Evolutionary conservation across 2,329 filamentous ascomycete species (phyloP).

Genomic region (Endoconidiophora polonica): DNA sequence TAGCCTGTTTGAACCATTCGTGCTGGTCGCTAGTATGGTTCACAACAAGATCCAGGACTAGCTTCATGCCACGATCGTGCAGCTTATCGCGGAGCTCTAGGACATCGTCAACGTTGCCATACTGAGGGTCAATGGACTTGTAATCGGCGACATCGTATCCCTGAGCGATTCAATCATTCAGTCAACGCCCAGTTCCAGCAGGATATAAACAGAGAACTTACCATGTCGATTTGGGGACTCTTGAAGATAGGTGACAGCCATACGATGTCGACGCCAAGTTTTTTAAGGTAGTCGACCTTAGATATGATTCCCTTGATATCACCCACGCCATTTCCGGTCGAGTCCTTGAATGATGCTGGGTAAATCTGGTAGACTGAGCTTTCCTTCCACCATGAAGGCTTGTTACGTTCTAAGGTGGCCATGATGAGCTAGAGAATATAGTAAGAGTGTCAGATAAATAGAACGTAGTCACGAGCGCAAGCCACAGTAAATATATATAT

Average conservation of each 20-base stretch:
- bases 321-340: conserved; percentile 36
- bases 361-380: conserved; percentile 45
- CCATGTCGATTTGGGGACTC: conserved; percentile 47
- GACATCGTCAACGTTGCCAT: conserved; percentile 51
- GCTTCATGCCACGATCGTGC: conserved; percentile 47
- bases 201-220: conserved; percentile 16
- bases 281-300: conserved; percentile 36
- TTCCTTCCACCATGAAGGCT: conserved; percentile 40
- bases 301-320: conserved; percentile 42
- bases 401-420: background rate
- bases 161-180: conserved; percentile 17
- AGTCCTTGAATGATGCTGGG: conserved; percentile 43
- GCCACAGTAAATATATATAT: too few relatives aligned
- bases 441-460: too few relatives aligned
- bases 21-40: conserved; percentile 52
- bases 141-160: conserved; percentile 58
- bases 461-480: too few relatives aligned
- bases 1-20: conserved; percentile 52
- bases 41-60: conserved; percentile 57
- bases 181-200: background rate
- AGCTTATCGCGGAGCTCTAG: conserved; percentile 43
- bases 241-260: conserved; percentile 35
- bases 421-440: background rate
- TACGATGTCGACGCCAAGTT: conserved; percentile 40
- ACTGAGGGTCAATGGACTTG: conserved; percentile 44